phyloP scores from a whole-genome alignment of 2,329 filamentous ascomycete species.

The Davidsoniella virescens region DNA sequence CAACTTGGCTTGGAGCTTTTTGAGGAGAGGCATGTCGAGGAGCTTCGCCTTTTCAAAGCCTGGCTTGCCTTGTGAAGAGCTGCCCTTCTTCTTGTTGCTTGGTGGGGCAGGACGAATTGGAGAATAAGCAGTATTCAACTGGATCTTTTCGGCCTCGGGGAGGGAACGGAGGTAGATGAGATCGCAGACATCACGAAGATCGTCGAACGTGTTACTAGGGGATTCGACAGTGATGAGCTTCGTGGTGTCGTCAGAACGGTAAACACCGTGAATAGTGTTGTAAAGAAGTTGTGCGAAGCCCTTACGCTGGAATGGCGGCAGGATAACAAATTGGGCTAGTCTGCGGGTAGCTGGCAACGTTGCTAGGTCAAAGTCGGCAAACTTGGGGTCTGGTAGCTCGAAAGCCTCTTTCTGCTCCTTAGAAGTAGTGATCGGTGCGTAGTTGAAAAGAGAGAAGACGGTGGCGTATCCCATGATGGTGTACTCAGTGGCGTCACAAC shows the following conservation, averaged over 20 bases:
- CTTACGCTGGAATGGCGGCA: constrained; percentile 70
- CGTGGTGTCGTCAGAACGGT: constrained; percentile 50
- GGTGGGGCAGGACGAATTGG: constrained; percentile 30
- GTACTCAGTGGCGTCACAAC: constrained; percentile 37
- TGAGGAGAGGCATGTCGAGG: constrained; percentile 33
- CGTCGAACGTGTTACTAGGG: constrained; percentile 73
- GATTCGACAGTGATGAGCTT: constrained; percentile 86
- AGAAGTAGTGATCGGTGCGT: constrained; percentile 27
- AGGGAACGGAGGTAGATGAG: constrained; percentile 44
- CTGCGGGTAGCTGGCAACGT: constrained; percentile 61
- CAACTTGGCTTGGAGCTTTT: constrained; percentile 38
- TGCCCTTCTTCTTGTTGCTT: constrained; percentile 6
- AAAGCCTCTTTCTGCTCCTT: neutral
- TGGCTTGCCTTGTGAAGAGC: neutral
- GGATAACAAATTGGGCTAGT: constrained; percentile 83
- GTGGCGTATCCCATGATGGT: constrained; percentile 80
- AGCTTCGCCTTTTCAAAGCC: constrained; percentile 10
- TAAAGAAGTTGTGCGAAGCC: constrained; percentile 73
- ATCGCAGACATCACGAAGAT: constrained; percentile 61
- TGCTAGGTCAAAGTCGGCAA: constrained; percentile 31
- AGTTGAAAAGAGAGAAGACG: constrained; percentile 70
- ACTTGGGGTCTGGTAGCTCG: neutral
- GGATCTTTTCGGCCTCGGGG: constrained; percentile 40
- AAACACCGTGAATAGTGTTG: constrained; percentile 56
- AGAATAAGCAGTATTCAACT: constrained; percentile 34